Percentiles rank a stretch among this genome's conserved stretches.
Evolutionary conservation across 176 grass and related monocot genomes (phyloP).

Genomic region (Tuctoria greenei): DNA sequence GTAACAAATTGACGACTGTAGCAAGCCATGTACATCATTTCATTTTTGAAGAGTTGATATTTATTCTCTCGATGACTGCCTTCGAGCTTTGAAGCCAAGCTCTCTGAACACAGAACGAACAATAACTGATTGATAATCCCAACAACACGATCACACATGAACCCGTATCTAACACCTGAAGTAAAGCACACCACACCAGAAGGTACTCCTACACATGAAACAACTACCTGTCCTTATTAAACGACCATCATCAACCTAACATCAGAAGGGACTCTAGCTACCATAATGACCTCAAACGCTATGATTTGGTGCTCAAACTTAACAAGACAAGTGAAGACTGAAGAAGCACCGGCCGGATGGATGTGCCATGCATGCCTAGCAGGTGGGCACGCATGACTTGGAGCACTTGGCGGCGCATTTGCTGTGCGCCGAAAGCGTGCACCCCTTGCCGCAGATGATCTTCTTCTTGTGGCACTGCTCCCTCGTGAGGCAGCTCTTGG

Average conservation of each 20-base stretch:
- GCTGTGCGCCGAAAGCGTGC: constrained; percentile 53
- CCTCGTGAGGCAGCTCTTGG: constrained; percentile 48
- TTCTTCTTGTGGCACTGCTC: constrained; percentile 63
- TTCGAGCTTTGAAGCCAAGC: background rate
- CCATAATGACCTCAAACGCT: too few relatives aligned
- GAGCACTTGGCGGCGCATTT: constrained; percentile 64
- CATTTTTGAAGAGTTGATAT: constrained; percentile 16
- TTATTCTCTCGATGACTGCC: background rate
- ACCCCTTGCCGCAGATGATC: constrained; percentile 49
- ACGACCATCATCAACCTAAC: background rate
- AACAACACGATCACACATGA: background rate
- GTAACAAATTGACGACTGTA: constrained; percentile 18
- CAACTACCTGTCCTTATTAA: constrained; percentile 36
- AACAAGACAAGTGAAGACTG: background rate
- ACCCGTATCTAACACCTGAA: background rate
- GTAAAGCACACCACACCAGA: constrained; percentile 6
- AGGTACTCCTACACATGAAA: background rate
- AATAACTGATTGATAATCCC: background rate
- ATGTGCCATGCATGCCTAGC: too few relatives aligned
- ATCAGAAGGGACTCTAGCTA: background rate
- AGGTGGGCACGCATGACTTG: constrained; percentile 51
- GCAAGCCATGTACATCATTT: constrained; percentile 23
- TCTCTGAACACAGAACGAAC: background rate
- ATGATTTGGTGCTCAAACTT: background rate
- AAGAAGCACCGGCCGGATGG: too few relatives aligned